Percentiles rank a stretch among this genome's conserved stretches.
Evolutionary conservation across 352 stramenopile genomes (phyloP).

Genomic region (Pythium inflatum): DNA sequence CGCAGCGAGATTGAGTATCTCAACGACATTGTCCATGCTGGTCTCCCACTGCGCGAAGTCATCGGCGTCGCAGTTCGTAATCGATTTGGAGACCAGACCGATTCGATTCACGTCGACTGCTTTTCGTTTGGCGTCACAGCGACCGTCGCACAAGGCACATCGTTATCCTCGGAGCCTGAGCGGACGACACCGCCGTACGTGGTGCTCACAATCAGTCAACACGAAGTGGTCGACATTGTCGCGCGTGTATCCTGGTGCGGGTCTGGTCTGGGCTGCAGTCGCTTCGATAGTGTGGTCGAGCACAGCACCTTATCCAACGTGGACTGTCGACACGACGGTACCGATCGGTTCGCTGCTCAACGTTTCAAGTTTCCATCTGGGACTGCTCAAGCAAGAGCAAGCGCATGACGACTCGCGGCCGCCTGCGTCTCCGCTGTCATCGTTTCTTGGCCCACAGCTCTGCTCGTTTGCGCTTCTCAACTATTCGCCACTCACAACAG

Average conservation of each 20-base stretch:
- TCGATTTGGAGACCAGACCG: not conserved
- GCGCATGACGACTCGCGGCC: not conserved
- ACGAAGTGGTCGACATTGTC: conserved; percentile 7
- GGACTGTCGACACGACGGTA: not conserved
- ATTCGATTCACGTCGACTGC: not conserved
- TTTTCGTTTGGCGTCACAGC: conserved; percentile 5
- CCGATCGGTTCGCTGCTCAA: not conserved
- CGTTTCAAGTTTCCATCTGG: not conserved
- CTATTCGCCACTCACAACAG: not conserved
- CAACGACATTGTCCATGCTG: not conserved
- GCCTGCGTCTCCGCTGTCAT: not conserved
- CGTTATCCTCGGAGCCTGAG: not conserved
- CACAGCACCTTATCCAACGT: not conserved
- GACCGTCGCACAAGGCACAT: not conserved
- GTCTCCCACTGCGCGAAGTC: conserved; percentile 11
- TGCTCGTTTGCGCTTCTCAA: not conserved
- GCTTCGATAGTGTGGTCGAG: not conserved
- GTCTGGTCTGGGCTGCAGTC: not conserved
- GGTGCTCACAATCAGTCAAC: not conserved
- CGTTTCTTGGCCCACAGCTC: conserved; percentile 7
- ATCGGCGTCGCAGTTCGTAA: not conserved
- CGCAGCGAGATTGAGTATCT: conserved; percentile 7
- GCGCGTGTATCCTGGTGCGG: conserved; percentile 5
- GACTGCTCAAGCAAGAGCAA: not conserved
- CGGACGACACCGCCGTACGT: not conserved